Evolutionary conservation across 2,329 filamentous ascomycete species (phyloP), one percentile per base, ranked within the genome.

Genomic region (Tolypocladium ophioglossoides): DNA sequence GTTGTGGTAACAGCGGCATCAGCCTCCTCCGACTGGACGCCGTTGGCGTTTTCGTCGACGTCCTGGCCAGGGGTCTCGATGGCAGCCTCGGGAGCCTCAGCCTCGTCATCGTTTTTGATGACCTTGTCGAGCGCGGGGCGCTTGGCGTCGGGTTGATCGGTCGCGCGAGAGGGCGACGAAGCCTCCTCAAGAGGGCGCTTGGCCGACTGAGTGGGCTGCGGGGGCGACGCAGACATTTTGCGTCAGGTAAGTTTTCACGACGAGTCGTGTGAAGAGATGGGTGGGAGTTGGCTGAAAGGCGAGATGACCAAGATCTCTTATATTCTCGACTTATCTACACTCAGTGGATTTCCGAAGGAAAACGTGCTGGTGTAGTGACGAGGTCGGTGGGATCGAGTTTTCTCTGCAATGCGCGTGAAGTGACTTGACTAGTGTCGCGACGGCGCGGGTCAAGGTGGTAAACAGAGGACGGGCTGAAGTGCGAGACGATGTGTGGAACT

Each of bases 161-260:
- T 90, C 40, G 87, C 86, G 58, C 88, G 88, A 35, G 91, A 95
- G 38, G 94, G 94, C 11, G 94, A 99, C 20, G 94, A 97, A 12
- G 92, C 88, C 68, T 97, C 94, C 78, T 99, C 94, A 61, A 99
- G 84, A 57, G 94, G 94, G 67, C 94, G 91, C 82, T 99, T 99
- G 59, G 82, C 77, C 63, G 83, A 85, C 67, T 89, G 83, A 56
- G 84, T 86, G 51, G 83, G 82, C 58, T 78, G 77, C 58, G 78
- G 73, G 34, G 82, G 83, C 61, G 82, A 90, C 59, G 86, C 80
- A 74, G 87, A 91, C 87, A 91, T 91, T 63, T 82, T 73, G 62
- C 65, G 68, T 73, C 46, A 39, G 37, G 51, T 50, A 54, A 54
- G 50, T 48, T 39, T 50, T 53, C 46, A 50, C 52, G 20, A 18